Evolutionary conservation across 345 rosid genomes (phyloP).

Genomic region (Hibiscus tridactylites): DNA sequence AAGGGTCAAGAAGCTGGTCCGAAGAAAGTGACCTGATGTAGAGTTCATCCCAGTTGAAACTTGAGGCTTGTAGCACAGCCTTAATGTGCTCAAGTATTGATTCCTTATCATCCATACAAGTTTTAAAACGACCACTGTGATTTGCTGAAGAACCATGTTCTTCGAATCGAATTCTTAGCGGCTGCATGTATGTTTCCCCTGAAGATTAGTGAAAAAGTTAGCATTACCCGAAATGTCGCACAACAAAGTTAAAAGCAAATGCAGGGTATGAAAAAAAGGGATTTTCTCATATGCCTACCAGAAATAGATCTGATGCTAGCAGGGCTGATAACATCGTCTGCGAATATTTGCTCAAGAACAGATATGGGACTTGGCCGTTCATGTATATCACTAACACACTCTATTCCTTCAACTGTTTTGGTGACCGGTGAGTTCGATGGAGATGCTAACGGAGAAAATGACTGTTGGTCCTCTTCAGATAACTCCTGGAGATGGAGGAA

Average conservation of each 20-base stretch:
- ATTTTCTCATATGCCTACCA: slow-evolving; percentile 35
- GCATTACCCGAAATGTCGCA: slow-evolving; percentile 15
- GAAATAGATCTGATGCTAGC: slow-evolving; percentile 36
- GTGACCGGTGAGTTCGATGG: slow-evolving; percentile 31
- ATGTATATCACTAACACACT: slow-evolving; percentile 27
- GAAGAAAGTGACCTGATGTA: slow-evolving; percentile 50
- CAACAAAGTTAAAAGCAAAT: not conserved
- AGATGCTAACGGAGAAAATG: slow-evolving; percentile 38
- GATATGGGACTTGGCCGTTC: slow-evolving; percentile 85
- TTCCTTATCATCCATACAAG: slow-evolving; percentile 40
- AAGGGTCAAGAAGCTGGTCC: slow-evolving; percentile 54
- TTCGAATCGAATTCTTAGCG: slow-evolving; percentile 58
- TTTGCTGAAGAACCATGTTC: slow-evolving; percentile 33
- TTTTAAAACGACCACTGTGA: slow-evolving; percentile 27
- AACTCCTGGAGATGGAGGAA: slow-evolving; percentile 33
- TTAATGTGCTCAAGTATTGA: slow-evolving; percentile 36
- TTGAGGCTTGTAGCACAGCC: slow-evolving; percentile 47
- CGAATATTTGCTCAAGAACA: slow-evolving; percentile 69
- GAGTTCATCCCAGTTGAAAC: slow-evolving; percentile 62
- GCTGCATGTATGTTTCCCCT: slow-evolving; percentile 46
- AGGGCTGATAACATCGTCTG: slow-evolving; percentile 65
- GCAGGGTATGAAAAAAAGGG: not conserved
- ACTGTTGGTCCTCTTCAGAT: slow-evolving; percentile 22
- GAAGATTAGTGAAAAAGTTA: slow-evolving; percentile 20
- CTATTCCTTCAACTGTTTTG: slow-evolving; percentile 40